phyloP scores from a whole-genome alignment of 768 basidiomycete genomes.

The Kwoniella bestiolae region DNA sequence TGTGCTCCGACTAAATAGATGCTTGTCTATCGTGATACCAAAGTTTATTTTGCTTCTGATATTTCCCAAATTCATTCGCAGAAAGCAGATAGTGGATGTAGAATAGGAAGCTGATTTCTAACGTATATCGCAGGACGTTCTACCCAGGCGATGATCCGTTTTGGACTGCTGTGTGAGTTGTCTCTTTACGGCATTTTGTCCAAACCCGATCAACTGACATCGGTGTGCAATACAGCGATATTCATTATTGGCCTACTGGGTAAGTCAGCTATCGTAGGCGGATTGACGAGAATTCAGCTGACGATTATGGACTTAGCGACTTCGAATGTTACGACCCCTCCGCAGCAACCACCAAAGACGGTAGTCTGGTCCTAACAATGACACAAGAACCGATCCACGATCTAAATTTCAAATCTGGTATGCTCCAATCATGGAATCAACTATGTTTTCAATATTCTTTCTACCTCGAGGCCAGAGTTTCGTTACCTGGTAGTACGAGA shows the following conservation, averaged over 20 bases:
- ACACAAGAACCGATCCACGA: conserved; percentile 71
- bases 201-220: not conserved
- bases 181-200: not conserved
- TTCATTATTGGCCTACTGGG: conserved; percentile 75
- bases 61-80: no score
- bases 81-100: no score
- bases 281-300: not conserved
- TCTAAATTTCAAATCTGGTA: conserved; percentile 72
- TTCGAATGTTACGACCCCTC: conserved; percentile 69
- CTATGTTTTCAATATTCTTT: conserved; percentile 86
- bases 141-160: conserved; percentile 73
- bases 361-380: conserved; percentile 80
- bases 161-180: conserved; percentile 71
- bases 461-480: conserved; percentile 68
- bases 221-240: conserved; percentile 57
- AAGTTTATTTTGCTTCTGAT: no score
- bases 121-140: conserved; percentile 43
- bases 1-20: not conserved
- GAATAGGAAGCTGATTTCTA: not conserved
- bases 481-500: conserved; percentile 52
- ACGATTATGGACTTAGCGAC: conserved; percentile 62
- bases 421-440: conserved; percentile 86
- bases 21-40: no score
- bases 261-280: conserved; percentile 14
- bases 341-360: conserved; percentile 68